phyloP scores from a whole-genome alignment of 345 rosid species.

The Pseudoturritis turrita region DNA sequence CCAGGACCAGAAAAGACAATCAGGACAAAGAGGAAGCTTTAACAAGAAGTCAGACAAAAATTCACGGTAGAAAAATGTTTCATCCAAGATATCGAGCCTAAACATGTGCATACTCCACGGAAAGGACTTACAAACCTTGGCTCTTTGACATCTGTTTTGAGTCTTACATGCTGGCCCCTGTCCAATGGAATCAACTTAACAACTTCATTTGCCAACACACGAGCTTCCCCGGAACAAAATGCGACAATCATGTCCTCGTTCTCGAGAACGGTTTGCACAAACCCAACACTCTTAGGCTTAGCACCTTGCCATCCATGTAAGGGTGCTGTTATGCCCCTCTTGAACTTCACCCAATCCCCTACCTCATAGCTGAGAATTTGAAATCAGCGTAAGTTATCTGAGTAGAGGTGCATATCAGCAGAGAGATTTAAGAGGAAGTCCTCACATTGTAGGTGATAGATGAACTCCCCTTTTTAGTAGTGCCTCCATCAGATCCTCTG shows the following conservation, averaged over 20 bases:
- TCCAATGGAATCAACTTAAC: constrained; percentile 87
- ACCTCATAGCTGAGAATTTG: constrained; percentile 61
- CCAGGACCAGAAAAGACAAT: background rate
- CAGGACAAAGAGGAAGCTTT: background rate
- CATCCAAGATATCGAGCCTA: background rate
- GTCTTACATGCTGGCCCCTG: constrained; percentile 92
- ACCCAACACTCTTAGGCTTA: constrained; percentile 81
- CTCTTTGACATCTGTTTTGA: constrained; percentile 68
- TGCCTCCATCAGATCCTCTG: constrained; percentile 96
- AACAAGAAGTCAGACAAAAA: background rate
- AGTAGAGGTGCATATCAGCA: constrained; percentile 13
- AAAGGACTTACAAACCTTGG: constrained; percentile 64
- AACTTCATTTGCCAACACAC: constrained; percentile 77
- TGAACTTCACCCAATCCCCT: constrained; percentile 97
- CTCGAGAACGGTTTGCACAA: constrained; percentile 81
- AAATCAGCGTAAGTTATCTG: background rate
- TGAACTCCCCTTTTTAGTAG: constrained; percentile 67
- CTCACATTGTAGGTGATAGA: constrained; percentile 88
- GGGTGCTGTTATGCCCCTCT: constrained; percentile 66
- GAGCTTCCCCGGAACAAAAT: constrained; percentile 89
- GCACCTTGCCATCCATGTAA: constrained; percentile 96
- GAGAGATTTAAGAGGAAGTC: constrained; percentile 15
- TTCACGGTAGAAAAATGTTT: background rate
- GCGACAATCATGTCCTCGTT: constrained; percentile 70
- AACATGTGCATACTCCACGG: constrained; percentile 9